Evolutionary conservation across 768 basidiomycete species (phyloP), one percentile per base, ranked within the genome.

Genomic region (Scleroderma bovista): DNA sequence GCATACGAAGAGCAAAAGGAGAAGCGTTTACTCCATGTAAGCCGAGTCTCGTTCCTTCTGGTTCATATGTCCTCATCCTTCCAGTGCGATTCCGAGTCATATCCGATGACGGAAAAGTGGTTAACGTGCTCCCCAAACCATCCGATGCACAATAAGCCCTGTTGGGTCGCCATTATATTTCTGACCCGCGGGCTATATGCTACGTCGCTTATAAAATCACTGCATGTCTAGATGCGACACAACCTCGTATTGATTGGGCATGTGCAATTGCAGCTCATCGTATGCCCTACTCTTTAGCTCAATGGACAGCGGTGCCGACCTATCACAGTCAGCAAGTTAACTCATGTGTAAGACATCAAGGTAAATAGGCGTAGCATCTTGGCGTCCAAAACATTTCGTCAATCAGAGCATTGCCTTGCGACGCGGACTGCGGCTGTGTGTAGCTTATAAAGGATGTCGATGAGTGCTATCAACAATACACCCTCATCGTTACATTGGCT

Each of bases 1-100:
- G 86, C 62, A 84, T 91, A 49, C 76, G 88, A 38, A 84, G 80
- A 68, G 79, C 75, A 15, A 90, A 88, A 60, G 87, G 86, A 9
- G 69, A 76, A 36, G 77, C 77, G 1, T 90, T 86, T 62, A 80
- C 76, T 31, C 81, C 84, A 3, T 60, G 86, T 91, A 64, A 53
- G 44, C 48, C 20, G 5, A 33, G 17, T 29, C 6, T 26, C 5
- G 13, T 38, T 42, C 48, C 23, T 12, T 15, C 37, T 20, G 5
- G 13, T 34, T 22, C 29, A 19, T 34, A 34, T 20, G 36, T 19
- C 10, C 23, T 57, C 17, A 33, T 48, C 12, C 20, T 47, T 29
- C 12, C 56, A 85, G 84, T 86, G 48, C 78, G 84, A 43, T 85
- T 84, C 62, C 80, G 77, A 58, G 75, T 86, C 34, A 83, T 86